phyloP scores from a whole-genome alignment of 805 yeast genomes.

The Pichia nanzhaoensis region DNA sequence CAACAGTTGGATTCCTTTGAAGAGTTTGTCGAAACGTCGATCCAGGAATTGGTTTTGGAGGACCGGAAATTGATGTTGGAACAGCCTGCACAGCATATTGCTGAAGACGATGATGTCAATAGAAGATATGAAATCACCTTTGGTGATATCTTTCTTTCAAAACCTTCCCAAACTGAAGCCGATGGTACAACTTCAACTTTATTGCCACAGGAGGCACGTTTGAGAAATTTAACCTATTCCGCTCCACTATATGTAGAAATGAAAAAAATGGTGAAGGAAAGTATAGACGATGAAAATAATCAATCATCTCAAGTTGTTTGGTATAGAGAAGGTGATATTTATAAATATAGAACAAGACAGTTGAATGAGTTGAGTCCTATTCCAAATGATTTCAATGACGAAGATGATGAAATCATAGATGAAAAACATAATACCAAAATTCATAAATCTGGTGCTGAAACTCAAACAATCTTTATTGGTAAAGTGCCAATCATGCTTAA shows the following conservation, averaged over 20 bases:
- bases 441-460: conserved; percentile 31
- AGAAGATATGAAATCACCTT: conserved; percentile 94
- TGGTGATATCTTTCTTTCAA: conserved; percentile 93
- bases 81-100: conserved; percentile 96
- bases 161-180: conserved; percentile 98
- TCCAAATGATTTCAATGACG: conserved; percentile 42
- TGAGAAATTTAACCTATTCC: conserved; percentile 92
- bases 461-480: conserved; percentile 66
- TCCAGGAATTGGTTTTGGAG: conserved; percentile 95
- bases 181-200: conserved; percentile 99
- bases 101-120: conserved; percentile 82
- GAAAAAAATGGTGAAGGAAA: conserved; percentile 80
- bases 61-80: conserved; percentile 90
- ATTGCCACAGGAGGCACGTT: conserved; percentile 97
- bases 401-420: conserved; percentile 58
- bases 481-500: conserved; percentile 97
- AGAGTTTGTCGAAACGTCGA: conserved; percentile 93
- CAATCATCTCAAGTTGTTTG: conserved; percentile 53
- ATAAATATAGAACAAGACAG: conserved; percentile 29
- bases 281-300: conserved; percentile 60
- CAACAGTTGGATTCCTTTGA: conserved; percentile 98
- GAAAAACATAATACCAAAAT: conserved; percentile 29
- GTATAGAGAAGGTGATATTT: conserved; percentile 47
- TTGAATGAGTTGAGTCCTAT: conserved; percentile 26
- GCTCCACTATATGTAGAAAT: conserved; percentile 95